A percentile compares a stretch with the other conserved stretches of the same genome.
phyloP scores from a whole-genome alignment of 768 basidiomycete species.

The Kwoniella heveanensis region DNA sequence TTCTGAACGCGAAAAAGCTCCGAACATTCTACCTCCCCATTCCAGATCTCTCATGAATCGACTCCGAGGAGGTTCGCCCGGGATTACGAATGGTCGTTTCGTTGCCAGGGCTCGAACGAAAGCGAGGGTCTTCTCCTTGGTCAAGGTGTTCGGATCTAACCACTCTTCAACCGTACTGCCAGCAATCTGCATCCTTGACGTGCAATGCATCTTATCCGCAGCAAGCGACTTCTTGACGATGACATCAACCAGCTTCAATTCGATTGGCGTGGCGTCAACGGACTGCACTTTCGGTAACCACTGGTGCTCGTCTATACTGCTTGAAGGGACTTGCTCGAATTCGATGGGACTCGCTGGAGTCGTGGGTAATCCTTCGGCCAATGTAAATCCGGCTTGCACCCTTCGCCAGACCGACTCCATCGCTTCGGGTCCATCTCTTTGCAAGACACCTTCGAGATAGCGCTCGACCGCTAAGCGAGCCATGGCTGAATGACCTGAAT shows the following conservation, averaged over 20 bases:
- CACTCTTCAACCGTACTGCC: conserved; percentile 36
- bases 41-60: conserved; percentile 40
- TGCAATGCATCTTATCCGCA: conserved; percentile 46
- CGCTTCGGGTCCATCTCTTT: conserved; percentile 33
- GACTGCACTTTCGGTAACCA: background rate
- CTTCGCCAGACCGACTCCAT: conserved; percentile 37
- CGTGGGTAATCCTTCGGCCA: conserved; percentile 47
- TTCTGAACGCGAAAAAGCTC: conserved; percentile 45
- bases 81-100: conserved; percentile 38
- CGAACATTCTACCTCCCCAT: conserved; percentile 54
- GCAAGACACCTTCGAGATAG: conserved; percentile 38
- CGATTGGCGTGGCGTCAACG: background rate
- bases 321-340: conserved; percentile 14
- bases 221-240: conserved; percentile 37
- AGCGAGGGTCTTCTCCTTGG: conserved; percentile 25
- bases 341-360: conserved; percentile 41
- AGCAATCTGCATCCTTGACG: conserved; percentile 35
- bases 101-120: conserved; percentile 40
- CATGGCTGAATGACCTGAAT: conserved; percentile 49
- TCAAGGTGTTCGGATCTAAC: conserved; percentile 36
- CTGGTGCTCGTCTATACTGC: background rate
- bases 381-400: conserved; percentile 41
- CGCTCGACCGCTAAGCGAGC: conserved; percentile 42
- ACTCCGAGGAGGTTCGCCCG: conserved; percentile 34
- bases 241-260: conserved; percentile 22